Evolutionary conservation across 495 filamentous ascomycete genomes (phyloP), one percentile per base, ranked within the genome.

Genomic region (Penicillium manginii): DNA sequence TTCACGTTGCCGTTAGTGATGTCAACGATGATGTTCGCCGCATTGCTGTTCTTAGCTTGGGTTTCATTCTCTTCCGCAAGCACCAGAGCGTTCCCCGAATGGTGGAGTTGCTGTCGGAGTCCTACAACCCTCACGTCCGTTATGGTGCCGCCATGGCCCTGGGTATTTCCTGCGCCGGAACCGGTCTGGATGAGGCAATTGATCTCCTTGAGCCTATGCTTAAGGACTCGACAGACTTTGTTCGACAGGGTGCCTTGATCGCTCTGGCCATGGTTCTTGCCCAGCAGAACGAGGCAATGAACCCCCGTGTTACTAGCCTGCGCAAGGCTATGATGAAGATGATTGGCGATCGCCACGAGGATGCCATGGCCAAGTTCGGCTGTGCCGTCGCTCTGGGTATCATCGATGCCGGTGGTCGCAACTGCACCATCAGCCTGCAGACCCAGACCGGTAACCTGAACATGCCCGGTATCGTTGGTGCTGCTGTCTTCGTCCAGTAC

Each of bases 281-380:
- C 19, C 93, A 99, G 76, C 96, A 98, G 71, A 98, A 97, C 65
- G 91, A 96, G 76, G 88, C 87, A 26, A 93, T 94, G 91, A 96
- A 96, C 71, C 90, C 91, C 57, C 92, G 94, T 70, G 90, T 94
- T 26, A 84, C 85, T 29, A 84, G 85, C 7, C 87, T 96, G 46
- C 84, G 91, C 47, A 94, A 94, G 75, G 88, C 88, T 21, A 84
- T 96, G 54, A 88, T 88, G 80, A 94, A 96, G 78, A 90, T 96
- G 64, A 86, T 98, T 42, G 86, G 90, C 42, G 96, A 99, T 70
- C 86, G 96, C 26, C 96, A 99, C 68, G 96, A 99, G 67, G 96
- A 99, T 78, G 96, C 96, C 45, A 98, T 99, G 94, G 93, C 96
- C 60, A 99, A 98, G 71, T 98, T 98, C 55, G 96, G 96, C 54